These are phyloP conservation scores for Oropetium thomaeum DNA, from an alignment of 176 grass and related monocot genomes.

Conservation along the genomic window DNA sequence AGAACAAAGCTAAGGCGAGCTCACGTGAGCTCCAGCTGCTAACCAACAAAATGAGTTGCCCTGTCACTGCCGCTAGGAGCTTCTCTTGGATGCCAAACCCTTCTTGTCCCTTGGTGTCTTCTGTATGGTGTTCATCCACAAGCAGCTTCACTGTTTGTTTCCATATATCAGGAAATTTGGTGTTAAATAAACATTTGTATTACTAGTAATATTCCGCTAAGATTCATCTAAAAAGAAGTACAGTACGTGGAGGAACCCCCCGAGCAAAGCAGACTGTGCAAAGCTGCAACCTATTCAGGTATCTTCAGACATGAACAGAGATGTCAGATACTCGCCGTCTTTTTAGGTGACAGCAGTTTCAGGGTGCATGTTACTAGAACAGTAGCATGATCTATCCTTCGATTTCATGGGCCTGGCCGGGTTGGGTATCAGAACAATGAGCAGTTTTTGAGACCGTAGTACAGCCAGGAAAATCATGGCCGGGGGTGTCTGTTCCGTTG, in stretches of 20 bases:
- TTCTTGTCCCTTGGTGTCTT: conserved; percentile 8
- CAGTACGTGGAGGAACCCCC: conserved; percentile 1
- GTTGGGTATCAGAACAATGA: neutral
- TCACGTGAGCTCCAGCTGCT: conserved; percentile 34
- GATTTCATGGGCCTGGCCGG: conserved; percentile 18
- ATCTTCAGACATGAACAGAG: conserved; percentile 4
- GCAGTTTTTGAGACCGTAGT: conserved; percentile 4
- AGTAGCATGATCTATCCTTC: neutral
- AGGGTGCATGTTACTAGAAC: neutral
- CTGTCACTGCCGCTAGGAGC: conserved; percentile 11
- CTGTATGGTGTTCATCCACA: conserved; percentile 6
- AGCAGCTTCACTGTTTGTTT: neutral
- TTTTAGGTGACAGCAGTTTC: neutral
- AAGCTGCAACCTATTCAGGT: neutral
- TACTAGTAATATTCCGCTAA: neutral
- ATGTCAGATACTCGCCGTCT: neutral
- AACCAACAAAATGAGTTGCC: neutral
- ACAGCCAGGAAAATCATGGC: neutral
- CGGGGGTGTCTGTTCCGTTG: neutral
- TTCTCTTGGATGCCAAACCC: conserved; percentile 11
- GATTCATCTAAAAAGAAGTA: neutral
- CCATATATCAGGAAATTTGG: neutral
- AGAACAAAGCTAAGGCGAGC: neutral
- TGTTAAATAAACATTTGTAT: neutral
- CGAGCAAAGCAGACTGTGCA: conserved; percentile 1